Base-by-base conservation (phyloP, 306 rosid species). In the Mimosa bimucronata region DNA sequence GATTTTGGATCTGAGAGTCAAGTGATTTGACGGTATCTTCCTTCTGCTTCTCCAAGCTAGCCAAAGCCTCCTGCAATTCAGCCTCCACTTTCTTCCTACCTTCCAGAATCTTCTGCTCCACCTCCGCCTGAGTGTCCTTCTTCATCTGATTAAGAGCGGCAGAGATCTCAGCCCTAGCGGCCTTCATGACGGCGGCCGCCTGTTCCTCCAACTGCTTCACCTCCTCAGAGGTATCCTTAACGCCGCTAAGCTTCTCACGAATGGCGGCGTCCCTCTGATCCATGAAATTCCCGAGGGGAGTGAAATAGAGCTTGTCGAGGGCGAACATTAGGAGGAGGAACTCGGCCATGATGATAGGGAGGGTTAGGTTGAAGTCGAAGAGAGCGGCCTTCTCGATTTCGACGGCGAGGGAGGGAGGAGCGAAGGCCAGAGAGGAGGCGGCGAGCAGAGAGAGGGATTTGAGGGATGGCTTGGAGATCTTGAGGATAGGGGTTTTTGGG, bases 91-190 rank as follows among this genome's bases (percentile, higher is more conserved):
- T 95, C 92, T 88, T 85, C 87, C 92, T 87, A 0, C 97, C 99
- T 84, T 90, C 98, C 0, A 90, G 88, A 11, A 95, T 71, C 83
- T 93, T 93, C 89, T 67, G 74, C 87, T 95, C 98, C 74, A 95
- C 91, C 88, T 93, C 98, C 5, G 9, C 86, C 75, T 93, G 93
- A 0, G 99, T 95, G 79, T 95, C 98, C 86, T 90, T 90, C 94
- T 95, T 95, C 98, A 95, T 95, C 89, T 88, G 79, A 66, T 81
- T 90, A 52, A 95, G 89, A 11, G 99, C 99, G 13, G 95, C 92
- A 3, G 97, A 50, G 19, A 95, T 95, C 93, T 95, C 98, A 0
- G 93, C 99, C 65, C 96, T 85, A 5, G 98, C 96, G 0, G 98
- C 97, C 77, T 13, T 89, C 93, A 93, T 78, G 1, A 95, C 79